A percentile compares a stretch with the other conserved stretches of the same genome.
Conservation (phyloP, 2,329 filamentous ascomycete genomes). For the Colletotrichum acutatum region DNA sequence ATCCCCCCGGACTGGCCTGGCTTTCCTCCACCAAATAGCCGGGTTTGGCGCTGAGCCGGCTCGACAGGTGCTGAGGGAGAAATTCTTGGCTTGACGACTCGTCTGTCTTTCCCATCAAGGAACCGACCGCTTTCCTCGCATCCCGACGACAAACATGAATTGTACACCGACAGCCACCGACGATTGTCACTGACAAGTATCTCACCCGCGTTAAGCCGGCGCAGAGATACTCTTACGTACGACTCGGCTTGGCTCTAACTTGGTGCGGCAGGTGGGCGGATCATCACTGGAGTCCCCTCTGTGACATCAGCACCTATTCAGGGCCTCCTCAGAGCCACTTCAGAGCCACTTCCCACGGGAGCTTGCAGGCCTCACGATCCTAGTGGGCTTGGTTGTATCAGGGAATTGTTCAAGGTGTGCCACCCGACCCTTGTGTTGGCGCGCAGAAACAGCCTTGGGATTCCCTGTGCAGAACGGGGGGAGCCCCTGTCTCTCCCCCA, state of each 20-base stretch:
- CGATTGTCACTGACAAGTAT: constrained; percentile 14
- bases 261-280: constrained; percentile 17
- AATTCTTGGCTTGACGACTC: constrained; percentile 1
- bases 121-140: neutral
- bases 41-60: constrained; percentile 17
- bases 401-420: constrained; percentile 7
- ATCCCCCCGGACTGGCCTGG: neutral
- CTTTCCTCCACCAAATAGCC: constrained; percentile 18
- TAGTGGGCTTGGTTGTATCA: constrained; percentile 33
- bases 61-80: neutral
- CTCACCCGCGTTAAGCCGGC: constrained; percentile 9
- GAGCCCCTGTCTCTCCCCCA: constrained; percentile 13
- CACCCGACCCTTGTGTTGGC: neutral
- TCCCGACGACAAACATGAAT: constrained; percentile 2
- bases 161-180: constrained; percentile 4
- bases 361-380: constrained; percentile 31
- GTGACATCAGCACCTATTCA: constrained; percentile 31
- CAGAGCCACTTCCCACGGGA: constrained; percentile 23
- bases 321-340: constrained; percentile 17
- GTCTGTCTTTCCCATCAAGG: constrained; percentile 19
- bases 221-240: constrained; percentile 33
- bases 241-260: constrained; percentile 14
- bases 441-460: constrained; percentile 18
- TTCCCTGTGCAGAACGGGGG: constrained; percentile 6
- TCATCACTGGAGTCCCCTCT: constrained; percentile 25